Evolutionary conservation across 306 rosid genomes (phyloP).

Genomic region (Sophora flavescens): DNA sequence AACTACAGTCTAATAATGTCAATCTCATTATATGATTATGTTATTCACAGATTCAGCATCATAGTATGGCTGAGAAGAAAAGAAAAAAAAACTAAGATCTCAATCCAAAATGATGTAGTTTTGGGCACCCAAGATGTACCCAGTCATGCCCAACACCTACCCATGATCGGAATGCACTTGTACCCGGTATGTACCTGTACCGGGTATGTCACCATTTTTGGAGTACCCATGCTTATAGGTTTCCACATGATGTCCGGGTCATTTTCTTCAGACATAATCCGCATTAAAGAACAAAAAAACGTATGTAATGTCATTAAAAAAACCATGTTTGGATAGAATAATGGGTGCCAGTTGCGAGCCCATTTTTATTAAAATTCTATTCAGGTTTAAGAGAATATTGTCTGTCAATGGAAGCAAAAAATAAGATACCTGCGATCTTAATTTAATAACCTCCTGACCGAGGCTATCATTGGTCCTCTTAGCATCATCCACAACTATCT

Average conservation of each 20-base stretch:
- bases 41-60: too few relatives aligned
- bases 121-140: too few relatives aligned
- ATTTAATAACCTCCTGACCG: conserved; percentile 91
- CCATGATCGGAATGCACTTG: too few relatives aligned
- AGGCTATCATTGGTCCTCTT: conserved; percentile 90
- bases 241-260: conserved; percentile 20
- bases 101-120: too few relatives aligned
- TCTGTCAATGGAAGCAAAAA: conserved; percentile 8
- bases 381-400: conserved; percentile 32
- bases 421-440: conserved; percentile 84
- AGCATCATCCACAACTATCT: conserved; percentile 84
- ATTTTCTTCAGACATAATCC: conserved; percentile 36
- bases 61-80: too few relatives aligned
- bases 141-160: too few relatives aligned
- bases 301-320: background rate
- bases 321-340: background rate
- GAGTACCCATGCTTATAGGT: too few relatives aligned
- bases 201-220: too few relatives aligned
- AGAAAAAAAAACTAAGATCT: too few relatives aligned
- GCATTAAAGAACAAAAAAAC: background rate
- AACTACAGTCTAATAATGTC: too few relatives aligned
- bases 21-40: too few relatives aligned
- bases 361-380: conserved; percentile 27
- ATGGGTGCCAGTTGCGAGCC: background rate
- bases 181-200: too few relatives aligned